Base-by-base conservation (phyloP, 2,329 filamentous ascomycete genomes). In the Penicillium sumatraense region DNA sequence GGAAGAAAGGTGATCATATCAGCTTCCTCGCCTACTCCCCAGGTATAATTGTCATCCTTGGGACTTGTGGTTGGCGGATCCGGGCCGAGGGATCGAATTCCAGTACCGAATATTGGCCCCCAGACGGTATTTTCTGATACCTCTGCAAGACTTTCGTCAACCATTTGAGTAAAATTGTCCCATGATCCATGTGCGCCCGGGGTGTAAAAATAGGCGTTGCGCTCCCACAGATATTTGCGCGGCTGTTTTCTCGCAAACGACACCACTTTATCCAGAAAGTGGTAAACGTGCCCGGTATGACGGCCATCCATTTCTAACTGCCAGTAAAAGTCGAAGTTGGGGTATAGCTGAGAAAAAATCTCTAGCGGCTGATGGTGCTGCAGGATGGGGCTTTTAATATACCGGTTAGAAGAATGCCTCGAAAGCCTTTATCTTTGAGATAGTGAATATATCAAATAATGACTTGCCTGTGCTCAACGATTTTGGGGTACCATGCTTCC, bases 201-300 rank as follows among this genome's bases (percentile, higher is more conserved):
- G 8, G 92, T 85, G 69, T 91, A 93, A 75, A 92, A 93, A 58
- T 89, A 86, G 21, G 86, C 82, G 47, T 86, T 88, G 45, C 89
- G 85, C 70, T 93, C 90, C 90, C 90, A 93, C 9, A 91, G 79
- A n/a, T 86, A 84, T 56, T 85, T 83, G 24, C 89, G 84, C 1
- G 87, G 85, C 68, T 93, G 89, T 46, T 83, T 72, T 53, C 81
- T 81, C 2, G 87, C 85, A 86, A 89, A 93, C 42, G 80, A 77
- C 13, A 81, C 81, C 11, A 91, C 79, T 40, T 86, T 83, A 58
- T 88, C 81, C 60, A 93, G 87, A 13, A 93, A 81, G 67, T 93
- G 88, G 73, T 92, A 88, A 71, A 85, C 86, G 64, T 86, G 85
- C 33, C 86, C 86, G 2, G 85, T 79, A 70, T 83, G 84, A 33